These are phyloP conservation scores for Stachybotrys echinatus DNA, from an alignment of 2,329 filamentous ascomycete genomes.

Conservation along the genomic window DNA sequence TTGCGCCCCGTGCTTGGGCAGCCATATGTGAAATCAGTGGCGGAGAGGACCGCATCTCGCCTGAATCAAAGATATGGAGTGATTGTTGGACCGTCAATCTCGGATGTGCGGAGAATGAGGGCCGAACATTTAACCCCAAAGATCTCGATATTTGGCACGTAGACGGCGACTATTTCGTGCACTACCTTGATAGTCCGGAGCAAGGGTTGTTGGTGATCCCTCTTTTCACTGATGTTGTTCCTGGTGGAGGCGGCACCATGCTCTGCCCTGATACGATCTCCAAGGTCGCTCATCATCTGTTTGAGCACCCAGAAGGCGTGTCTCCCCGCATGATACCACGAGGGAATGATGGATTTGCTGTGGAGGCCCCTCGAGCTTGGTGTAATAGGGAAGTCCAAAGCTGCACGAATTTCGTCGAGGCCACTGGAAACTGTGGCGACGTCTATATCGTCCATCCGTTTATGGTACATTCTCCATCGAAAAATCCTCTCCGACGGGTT, in stretches of 20 bases:
- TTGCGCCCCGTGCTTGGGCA: constrained; percentile 61
- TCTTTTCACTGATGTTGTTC: constrained; percentile 57
- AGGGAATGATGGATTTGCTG: constrained; percentile 37
- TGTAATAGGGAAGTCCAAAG: constrained; percentile 31
- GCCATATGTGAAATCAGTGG: constrained; percentile 63
- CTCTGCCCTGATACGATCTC: constrained; percentile 55
- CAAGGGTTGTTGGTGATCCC: constrained; percentile 65
- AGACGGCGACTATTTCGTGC: constrained; percentile 69
- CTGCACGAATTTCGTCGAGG: constrained; percentile 46
- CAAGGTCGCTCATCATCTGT: constrained; percentile 50
- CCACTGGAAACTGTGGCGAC: constrained; percentile 45
- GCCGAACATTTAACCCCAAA: constrained; percentile 41
- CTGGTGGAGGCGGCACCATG: constrained; percentile 58
- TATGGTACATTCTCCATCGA: constrained; percentile 45
- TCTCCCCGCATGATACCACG: constrained; percentile 60
- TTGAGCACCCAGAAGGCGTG: constrained; percentile 59
- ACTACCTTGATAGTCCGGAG: constrained; percentile 66
- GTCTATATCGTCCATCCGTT: constrained; percentile 53
- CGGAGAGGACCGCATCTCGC: constrained; percentile 49
- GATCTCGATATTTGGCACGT: constrained; percentile 60
- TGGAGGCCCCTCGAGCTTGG: constrained; percentile 38
- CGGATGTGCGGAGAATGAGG: constrained; percentile 48
- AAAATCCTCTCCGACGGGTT: constrained; percentile 16
- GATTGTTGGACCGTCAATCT: constrained; percentile 68
- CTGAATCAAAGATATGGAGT: constrained; percentile 50